These are phyloP conservation scores for Blastobotrys attinorum DNA, from an alignment of 805 yeast genomes.

Conservation along the genomic window DNA sequence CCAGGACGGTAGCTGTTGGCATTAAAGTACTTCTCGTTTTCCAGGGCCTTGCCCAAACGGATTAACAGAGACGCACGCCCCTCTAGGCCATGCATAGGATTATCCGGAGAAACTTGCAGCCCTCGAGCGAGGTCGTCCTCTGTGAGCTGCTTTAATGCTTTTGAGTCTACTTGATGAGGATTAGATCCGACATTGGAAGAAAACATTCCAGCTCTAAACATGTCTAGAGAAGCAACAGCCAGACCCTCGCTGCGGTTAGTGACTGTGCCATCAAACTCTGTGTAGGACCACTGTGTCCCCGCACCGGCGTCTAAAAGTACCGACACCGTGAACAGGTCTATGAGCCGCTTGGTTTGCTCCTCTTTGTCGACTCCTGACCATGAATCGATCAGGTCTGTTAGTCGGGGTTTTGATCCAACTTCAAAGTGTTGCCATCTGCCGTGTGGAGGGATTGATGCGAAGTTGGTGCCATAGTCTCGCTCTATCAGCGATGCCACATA, in stretches of 20 bases:
- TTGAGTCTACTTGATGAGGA: slow-evolving; percentile 39
- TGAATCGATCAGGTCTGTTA: slow-evolving; percentile 36
- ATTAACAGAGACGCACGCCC: slow-evolving; percentile 44
- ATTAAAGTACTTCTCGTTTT: slow-evolving; percentile 35
- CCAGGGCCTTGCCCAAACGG: slow-evolving; percentile 42
- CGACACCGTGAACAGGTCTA: slow-evolving; percentile 53
- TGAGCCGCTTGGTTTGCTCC: slow-evolving; percentile 45
- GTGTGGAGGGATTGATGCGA: slow-evolving; percentile 49
- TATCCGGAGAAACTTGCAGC: slow-evolving; percentile 41
- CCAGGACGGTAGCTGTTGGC: slow-evolving; percentile 46
- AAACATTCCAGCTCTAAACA: slow-evolving; percentile 44
- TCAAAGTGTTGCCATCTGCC: slow-evolving; percentile 64
- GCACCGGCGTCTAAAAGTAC: slow-evolving; percentile 65
- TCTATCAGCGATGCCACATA: slow-evolving; percentile 40
- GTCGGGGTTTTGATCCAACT: slow-evolving; percentile 39
- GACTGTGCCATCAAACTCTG: slow-evolving; percentile 31
- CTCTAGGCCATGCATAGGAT: slow-evolving; percentile 46
- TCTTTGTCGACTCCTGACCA: slow-evolving; percentile 26
- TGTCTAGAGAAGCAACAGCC: slow-evolving; percentile 51
- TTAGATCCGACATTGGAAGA: slow-evolving; percentile 27
- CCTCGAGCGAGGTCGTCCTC: slow-evolving; percentile 33
- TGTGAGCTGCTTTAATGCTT: slow-evolving; percentile 32
- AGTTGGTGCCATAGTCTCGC: slow-evolving; percentile 38
- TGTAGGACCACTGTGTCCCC: slow-evolving; percentile 48
- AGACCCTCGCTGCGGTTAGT: slow-evolving; percentile 51